Conservation (phyloP, 306 rosid species). For the Vigna trinervia region DNA sequence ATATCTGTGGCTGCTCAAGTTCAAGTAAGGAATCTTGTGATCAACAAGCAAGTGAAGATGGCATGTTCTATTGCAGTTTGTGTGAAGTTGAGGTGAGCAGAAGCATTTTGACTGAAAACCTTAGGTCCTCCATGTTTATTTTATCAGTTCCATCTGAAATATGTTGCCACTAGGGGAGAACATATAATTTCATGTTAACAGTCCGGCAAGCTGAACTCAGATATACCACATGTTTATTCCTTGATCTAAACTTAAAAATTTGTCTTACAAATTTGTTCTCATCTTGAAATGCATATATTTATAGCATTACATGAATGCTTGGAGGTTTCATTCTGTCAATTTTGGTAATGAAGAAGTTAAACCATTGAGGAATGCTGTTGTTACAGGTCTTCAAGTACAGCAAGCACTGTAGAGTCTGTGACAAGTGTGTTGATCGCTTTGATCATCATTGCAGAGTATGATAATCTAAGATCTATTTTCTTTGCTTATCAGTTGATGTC, state of each 20-base stretch:
- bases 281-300: conserved; percentile 8
- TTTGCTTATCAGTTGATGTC: conserved; percentile 18
- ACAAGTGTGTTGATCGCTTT: conserved; percentile 89
- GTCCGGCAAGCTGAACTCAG: conserved; percentile 22
- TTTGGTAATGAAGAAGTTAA: conserved; percentile 12
- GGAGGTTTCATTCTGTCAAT: conserved; percentile 14
- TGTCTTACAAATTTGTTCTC: conserved; percentile 9
- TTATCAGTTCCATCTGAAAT: conserved; percentile 7
- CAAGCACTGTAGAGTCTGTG: conserved; percentile 98
- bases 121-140: conserved; percentile 1
- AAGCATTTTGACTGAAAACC: conserved; percentile 26
- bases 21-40: conserved; percentile 70
- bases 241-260: conserved; percentile 20
- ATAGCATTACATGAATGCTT: conserved; percentile 12
- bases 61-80: conserved; percentile 96
- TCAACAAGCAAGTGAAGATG: conserved; percentile 82
- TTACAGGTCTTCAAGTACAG: conserved; percentile 95
- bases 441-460: conserved; percentile 99
- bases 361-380: conserved; percentile 31
- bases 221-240: conserved; percentile 36
- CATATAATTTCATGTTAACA: conserved; percentile 28
- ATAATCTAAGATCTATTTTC: conserved; percentile 25
- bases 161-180: neutral
- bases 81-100: conserved; percentile 97
- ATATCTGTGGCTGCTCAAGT: conserved; percentile 58